Percentiles rank a stretch among this genome's conserved stretches.
phyloP scores from a whole-genome alignment of 2,329 filamentous ascomycete genomes.

The Coniochaeta ligniaria region DNA sequence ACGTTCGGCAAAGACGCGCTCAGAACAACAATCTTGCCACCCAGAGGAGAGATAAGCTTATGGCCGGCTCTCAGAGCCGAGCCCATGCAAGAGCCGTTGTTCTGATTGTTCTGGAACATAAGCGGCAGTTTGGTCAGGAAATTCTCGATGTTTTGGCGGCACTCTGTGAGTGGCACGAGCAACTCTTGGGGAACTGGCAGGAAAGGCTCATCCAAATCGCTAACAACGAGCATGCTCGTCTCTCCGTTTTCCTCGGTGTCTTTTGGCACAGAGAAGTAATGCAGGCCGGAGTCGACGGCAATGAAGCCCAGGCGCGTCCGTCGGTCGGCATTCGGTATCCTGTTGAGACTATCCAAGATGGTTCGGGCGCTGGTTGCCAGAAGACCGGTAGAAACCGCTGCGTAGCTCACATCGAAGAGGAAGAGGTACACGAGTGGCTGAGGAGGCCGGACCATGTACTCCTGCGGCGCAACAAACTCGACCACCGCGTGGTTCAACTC shows the following conservation, averaged over 20 bases:
- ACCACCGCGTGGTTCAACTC: slow-evolving; percentile 96
- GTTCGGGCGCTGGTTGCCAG: slow-evolving; percentile 88
- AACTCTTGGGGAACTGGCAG: slow-evolving; percentile 89
- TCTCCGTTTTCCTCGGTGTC: slow-evolving; percentile 80
- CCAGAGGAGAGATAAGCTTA: slow-evolving; percentile 89
- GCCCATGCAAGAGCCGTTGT: slow-evolving; percentile 86
- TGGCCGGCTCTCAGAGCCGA: slow-evolving; percentile 88
- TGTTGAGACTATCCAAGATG: slow-evolving; percentile 88
- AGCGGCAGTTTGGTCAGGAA: slow-evolving; percentile 86
- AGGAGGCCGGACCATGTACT: slow-evolving; percentile 98
- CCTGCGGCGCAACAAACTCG: slow-evolving; percentile 95
- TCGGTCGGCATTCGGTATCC: slow-evolving; percentile 96
- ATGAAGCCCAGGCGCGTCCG: slow-evolving; percentile 91
- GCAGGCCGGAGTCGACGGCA: slow-evolving; percentile 86
- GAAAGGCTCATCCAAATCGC: slow-evolving; percentile 93
- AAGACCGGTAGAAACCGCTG: slow-evolving; percentile 81
- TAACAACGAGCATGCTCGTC: slow-evolving; percentile 87
- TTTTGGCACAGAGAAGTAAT: slow-evolving; percentile 92
- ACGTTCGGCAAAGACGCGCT: slow-evolving; percentile 86
- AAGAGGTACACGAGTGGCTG: slow-evolving; percentile 95
- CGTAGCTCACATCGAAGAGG: slow-evolving; percentile 89
- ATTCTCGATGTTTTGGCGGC: slow-evolving; percentile 81
- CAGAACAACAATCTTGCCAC: slow-evolving; percentile 89
- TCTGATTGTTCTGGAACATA: slow-evolving; percentile 96
- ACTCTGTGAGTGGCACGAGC: slow-evolving; percentile 81